Evolutionary conservation across 495 filamentous ascomycete genomes (phyloP).

Genomic region (Pyronema omphalodes): DNA sequence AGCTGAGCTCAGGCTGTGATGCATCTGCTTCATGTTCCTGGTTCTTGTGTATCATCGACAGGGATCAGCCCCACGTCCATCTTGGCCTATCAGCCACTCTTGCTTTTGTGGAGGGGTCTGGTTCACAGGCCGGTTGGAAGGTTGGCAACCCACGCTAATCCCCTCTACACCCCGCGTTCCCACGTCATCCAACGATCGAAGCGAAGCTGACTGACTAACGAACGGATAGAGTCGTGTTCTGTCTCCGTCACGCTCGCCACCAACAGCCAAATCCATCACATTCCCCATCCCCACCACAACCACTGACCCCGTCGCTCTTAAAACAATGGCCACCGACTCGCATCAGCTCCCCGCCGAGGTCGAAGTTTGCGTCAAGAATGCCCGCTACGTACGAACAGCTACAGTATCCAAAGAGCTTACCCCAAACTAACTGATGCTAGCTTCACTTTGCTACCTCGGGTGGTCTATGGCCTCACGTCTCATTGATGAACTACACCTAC

Average conservation of each 20-base stretch:
- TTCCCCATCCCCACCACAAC: not conserved
- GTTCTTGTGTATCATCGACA: too few species aligned
- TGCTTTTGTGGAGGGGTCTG: too few species aligned
- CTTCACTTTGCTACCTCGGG: constrained; percentile 87
- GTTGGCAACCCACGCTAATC: too few species aligned
- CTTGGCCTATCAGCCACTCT: too few species aligned
- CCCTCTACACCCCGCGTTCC: not conserved
- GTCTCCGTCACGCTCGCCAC: not conserved
- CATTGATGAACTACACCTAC: constrained; percentile 98
- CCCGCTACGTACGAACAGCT: constrained; percentile 52
- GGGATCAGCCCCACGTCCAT: too few species aligned
- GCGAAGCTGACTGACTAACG: too few species aligned
- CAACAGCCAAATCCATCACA: not conserved
- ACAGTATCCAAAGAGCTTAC: not conserved
- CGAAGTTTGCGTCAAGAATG: constrained; percentile 76
- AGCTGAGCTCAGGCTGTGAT: too few species aligned
- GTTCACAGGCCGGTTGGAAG: too few species aligned
- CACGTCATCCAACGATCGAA: not conserved
- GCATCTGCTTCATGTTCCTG: too few species aligned
- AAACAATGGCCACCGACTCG: not conserved
- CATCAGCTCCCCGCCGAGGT: constrained; percentile 63
- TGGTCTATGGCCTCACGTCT: constrained; percentile 72
- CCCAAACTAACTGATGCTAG: constrained; percentile 27
- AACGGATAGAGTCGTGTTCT: too few species aligned
- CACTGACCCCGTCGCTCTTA: not conserved